Percentiles rank a stretch among this genome's conserved stretches.
Conservation (phyloP, 768 basidiomycete genomes). For the Vararia minispora region DNA sequence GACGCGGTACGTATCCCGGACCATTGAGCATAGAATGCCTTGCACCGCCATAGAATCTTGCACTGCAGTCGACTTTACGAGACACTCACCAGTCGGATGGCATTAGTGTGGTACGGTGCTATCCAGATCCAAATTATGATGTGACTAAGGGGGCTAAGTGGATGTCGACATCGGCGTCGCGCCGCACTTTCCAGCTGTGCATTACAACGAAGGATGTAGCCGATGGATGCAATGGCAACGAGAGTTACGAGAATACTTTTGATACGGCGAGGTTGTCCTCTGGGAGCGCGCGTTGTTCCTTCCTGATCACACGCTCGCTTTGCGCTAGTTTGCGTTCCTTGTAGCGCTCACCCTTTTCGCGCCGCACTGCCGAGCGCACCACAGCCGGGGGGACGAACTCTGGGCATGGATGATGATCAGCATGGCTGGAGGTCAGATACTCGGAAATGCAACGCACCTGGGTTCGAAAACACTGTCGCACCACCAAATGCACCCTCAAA, state of each 20-base stretch:
- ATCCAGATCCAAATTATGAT: too few species aligned
- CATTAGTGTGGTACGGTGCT: too few species aligned
- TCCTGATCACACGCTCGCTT: constrained; percentile 50
- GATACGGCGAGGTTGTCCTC: constrained; percentile 78
- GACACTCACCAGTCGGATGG: too few species aligned
- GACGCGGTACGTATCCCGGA: too few species aligned
- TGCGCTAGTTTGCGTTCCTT: constrained; percentile 71
- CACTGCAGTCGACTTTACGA: too few species aligned
- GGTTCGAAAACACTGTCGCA: constrained; percentile 91
- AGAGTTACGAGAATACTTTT: constrained; percentile 88
- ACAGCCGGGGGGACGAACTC: constrained; percentile 90
- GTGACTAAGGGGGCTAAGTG: too few species aligned
- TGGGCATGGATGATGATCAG: constrained; percentile 19
- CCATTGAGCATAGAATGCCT: too few species aligned
- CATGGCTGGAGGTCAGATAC: not conserved
- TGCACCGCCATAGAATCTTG: too few species aligned
- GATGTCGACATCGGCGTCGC: too few species aligned
- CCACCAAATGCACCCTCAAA: constrained; percentile 97
- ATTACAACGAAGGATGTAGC: too few species aligned
- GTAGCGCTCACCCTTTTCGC: constrained; percentile 75
- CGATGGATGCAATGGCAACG: too few species aligned
- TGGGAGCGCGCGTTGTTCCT: constrained; percentile 46
- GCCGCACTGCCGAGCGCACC: constrained; percentile 55
- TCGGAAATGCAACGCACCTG: constrained; percentile 42
- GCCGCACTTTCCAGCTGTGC: too few species aligned